Base-by-base conservation (phyloP, 139 green algal genomes). In the Klebsormidium nitens region DNA sequence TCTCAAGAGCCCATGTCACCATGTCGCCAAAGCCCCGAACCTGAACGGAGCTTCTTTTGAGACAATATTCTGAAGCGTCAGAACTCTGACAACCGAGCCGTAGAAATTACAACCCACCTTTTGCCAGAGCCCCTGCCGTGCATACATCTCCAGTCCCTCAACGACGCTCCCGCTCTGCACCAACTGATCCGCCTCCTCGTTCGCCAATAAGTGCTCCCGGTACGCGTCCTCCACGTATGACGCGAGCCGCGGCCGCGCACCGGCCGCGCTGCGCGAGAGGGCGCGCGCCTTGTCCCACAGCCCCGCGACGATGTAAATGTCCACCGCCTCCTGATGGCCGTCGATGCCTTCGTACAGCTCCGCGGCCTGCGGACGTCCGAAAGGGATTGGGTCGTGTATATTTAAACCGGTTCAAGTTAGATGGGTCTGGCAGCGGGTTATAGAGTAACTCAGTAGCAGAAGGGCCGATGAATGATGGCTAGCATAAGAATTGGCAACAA, bases 141-240 rank as follows among this genome's bases (percentile, higher is more conserved):
- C 76, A 59, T 75, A 86, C 73, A 88, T 80, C 23, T 90, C 86
- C 26, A 89, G 70, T 3, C 74, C 83, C 71, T 87, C 78, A 37
- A 59, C 37, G 19, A 57, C 47, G 6, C 68, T 66, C 34, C 83
- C 85, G 2, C 67, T 62, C 4, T 5, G 44, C n/a, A 81, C 80
- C 44, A 88, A 73, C 29, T 75, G 82, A 26, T 85, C 84, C 2
- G 77, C 82, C 17, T 85, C 60, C 59, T 82, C 64, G 59, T 81
- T 49, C 8, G 36, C 36, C 62, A 88, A 39, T 31, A 90, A 78
- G 50, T 80, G 70, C 32, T 65, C 58, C 48, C 77, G 83, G 64
- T 89, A 81, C 59, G 81, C 72, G 64, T 89, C 71, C 68, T 93
- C 82, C 17, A 91, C 87, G 70, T 80, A 84, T 55, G 78, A 56